Percentiles rank a stretch among this genome's conserved stretches.
Evolutionary conservation across 164 flowering plant genomes (phyloP).

Genomic region (Amborella trichopoda): DNA sequence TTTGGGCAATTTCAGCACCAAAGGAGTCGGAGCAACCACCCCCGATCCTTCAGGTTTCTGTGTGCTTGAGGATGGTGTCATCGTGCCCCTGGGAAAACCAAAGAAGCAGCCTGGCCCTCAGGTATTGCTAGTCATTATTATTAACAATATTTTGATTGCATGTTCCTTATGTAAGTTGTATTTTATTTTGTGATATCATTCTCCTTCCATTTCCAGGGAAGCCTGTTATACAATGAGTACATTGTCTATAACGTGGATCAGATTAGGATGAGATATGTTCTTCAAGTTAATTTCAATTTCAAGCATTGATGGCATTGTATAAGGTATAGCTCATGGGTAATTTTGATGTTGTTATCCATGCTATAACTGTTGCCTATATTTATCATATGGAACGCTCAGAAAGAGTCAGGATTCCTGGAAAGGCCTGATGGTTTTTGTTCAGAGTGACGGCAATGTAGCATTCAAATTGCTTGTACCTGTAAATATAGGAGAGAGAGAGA

Average conservation of each 20-base stretch:
- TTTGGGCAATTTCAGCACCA: constrained; percentile 48
- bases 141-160: background rate
- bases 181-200: background rate
- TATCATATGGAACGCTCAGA: too few species aligned
- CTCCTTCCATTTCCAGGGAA: constrained; percentile 40
- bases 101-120: constrained; percentile 29
- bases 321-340: too few species aligned
- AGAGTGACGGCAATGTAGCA: too few species aligned
- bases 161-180: background rate
- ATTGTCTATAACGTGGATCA: constrained; percentile 90
- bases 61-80: constrained; percentile 50
- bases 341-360: too few species aligned
- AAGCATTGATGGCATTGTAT: too few species aligned
- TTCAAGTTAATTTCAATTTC: constrained; percentile 73
- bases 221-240: constrained; percentile 75
- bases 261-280: constrained; percentile 71
- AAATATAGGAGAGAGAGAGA: too few species aligned
- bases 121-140: constrained; percentile 20
- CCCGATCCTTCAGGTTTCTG: constrained; percentile 56
- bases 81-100: constrained; percentile 77
- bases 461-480: too few species aligned
- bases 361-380: too few species aligned
- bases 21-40: constrained; percentile 75
- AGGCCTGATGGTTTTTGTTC: too few species aligned
- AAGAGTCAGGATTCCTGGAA: too few species aligned